These are phyloP conservation scores for Ophiostoma tasmaniense DNA, from an alignment of 2,329 filamentous ascomycete genomes.

Conservation along the genomic window DNA sequence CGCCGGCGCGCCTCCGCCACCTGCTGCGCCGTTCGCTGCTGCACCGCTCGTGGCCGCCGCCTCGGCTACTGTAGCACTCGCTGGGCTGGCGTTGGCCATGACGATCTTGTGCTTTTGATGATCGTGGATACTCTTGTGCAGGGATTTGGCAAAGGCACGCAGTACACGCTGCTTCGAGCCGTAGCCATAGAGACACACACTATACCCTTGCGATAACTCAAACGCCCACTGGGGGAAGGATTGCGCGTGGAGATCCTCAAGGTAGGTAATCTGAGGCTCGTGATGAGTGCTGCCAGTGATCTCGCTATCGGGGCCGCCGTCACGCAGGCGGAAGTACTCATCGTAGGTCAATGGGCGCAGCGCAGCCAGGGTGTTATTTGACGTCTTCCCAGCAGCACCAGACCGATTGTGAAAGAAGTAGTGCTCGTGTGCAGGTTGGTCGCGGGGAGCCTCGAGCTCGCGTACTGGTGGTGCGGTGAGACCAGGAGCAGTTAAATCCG, in stretches of 20 bases:
- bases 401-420: conserved; percentile 91
- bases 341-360: conserved; percentile 77
- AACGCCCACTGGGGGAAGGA: conserved; percentile 90
- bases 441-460: conserved; percentile 64
- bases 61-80: conserved; percentile 1
- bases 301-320: conserved; percentile 41
- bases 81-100: conserved; percentile 72
- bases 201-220: conserved; percentile 79
- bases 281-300: conserved; percentile 46
- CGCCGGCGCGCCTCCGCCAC: neutral
- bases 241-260: conserved; percentile 66
- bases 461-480: conserved; percentile 25
- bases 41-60: conserved; percentile 38
- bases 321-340: conserved; percentile 71
- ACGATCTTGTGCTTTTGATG: conserved; percentile 52
- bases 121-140: conserved; percentile 41
- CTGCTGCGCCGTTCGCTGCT: neutral
- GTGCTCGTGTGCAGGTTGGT: conserved; percentile 78
- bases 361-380: conserved; percentile 71
- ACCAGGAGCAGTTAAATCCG: conserved; percentile 20
- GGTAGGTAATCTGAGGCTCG: conserved; percentile 56
- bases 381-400: conserved; percentile 66
- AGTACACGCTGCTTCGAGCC: conserved; percentile 77
- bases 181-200: conserved; percentile 84
- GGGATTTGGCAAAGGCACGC: conserved; percentile 63